Evolutionary conservation across 345 rosid genomes (phyloP).

Genomic region (Brassica cretica): DNA sequence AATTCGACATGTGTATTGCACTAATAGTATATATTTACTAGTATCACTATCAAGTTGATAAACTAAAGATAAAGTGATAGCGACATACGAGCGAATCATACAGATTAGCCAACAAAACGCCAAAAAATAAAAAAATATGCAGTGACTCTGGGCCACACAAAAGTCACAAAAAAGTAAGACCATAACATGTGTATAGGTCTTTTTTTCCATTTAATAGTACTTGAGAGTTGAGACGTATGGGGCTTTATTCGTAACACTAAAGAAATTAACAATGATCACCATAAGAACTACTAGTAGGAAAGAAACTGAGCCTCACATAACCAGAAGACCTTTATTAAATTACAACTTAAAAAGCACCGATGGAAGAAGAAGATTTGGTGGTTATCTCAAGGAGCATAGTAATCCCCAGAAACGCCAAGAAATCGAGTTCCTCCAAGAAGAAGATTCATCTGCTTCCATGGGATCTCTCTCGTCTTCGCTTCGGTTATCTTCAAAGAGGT

Average conservation of each 20-base stretch:
- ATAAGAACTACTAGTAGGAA: not conserved
- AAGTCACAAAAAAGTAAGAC: not conserved
- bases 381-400: slow-evolving; percentile 28
- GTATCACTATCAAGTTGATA: not conserved
- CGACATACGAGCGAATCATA: not conserved
- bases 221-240: no score
- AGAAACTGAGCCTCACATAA: not conserved
- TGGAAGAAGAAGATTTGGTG: slow-evolving; percentile 27
- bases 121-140: not conserved
- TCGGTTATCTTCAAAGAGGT: slow-evolving; percentile 44
- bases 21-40: not conserved
- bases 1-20: no score
- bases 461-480: slow-evolving; percentile 40
- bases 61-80: slow-evolving; percentile 2
- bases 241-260: no score
- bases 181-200: not conserved
- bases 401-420: slow-evolving; percentile 6
- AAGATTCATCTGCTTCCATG: slow-evolving; percentile 42
- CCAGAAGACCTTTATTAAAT: not conserved
- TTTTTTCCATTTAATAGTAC: not conserved
- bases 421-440: not conserved
- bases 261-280: not conserved
- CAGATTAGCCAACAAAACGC: not conserved
- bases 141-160: not conserved
- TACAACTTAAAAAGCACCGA: not conserved